These are phyloP conservation scores for Penicillium argentinense DNA, from an alignment of 495 filamentous ascomycete species.

Conservation along the genomic window DNA sequence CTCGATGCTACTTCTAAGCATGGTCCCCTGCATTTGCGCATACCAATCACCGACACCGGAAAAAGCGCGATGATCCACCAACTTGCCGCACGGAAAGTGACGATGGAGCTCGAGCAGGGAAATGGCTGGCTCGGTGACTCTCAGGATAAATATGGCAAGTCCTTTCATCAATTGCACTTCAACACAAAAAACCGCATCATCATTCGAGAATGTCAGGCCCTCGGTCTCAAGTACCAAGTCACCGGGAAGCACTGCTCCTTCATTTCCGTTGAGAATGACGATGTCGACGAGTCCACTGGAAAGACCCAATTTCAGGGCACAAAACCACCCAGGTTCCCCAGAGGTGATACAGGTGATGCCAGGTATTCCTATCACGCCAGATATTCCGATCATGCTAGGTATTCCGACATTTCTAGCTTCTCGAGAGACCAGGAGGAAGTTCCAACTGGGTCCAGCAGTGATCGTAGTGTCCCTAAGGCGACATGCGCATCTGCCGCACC, in stretches of 20 bases:
- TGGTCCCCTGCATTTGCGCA: constrained; percentile 58
- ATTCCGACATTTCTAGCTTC: too few relatives aligned
- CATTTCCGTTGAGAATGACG: constrained; percentile 57
- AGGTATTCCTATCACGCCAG: too few relatives aligned
- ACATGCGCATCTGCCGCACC: too few relatives aligned
- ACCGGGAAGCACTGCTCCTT: constrained; percentile 70
- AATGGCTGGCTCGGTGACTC: constrained; percentile 63
- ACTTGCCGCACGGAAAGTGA: constrained; percentile 65
- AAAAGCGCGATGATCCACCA: constrained; percentile 63
- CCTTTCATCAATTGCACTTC: constrained; percentile 48
- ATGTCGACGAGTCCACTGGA: constrained; percentile 8
- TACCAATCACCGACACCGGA: constrained; percentile 55
- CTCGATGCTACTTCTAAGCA: constrained; percentile 54
- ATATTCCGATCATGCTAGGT: too few relatives aligned
- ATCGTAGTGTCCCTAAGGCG: too few relatives aligned
- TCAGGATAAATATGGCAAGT: constrained; percentile 39
- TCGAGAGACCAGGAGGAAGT: too few relatives aligned
- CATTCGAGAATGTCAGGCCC: constrained; percentile 59
- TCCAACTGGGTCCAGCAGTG: too few relatives aligned
- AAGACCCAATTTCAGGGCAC: background rate
- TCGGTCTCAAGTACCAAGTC: constrained; percentile 64
- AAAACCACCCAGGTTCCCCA: background rate
- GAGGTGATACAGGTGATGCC: too few relatives aligned
- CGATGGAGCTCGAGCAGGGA: constrained; percentile 66
- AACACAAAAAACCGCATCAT: constrained; percentile 54